Base-by-base conservation (phyloP, 257 asterid species). In the Cordia subcordata region DNA sequence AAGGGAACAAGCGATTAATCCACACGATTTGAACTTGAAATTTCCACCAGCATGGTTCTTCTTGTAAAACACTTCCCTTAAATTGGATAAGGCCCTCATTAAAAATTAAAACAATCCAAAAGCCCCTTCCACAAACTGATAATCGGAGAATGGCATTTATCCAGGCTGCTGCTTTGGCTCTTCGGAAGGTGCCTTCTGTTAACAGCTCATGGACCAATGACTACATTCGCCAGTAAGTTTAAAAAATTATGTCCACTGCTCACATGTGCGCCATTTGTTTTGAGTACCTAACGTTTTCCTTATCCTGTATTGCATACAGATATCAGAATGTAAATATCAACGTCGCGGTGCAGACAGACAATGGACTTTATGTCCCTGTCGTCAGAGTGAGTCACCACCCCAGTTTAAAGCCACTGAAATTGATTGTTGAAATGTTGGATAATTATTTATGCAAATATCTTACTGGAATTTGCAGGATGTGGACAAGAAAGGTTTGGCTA, bases 81-180 rank as follows among this genome's bases (percentile, higher is more conserved):
- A 27, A 3, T 27, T 27, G 6, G 35, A 6, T 27, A 27, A 1
- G 35, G 6, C 35, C 3, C 4, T 27, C 35, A 1, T 27, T 27
- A 27, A 27, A 27, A 27, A 6, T 1, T 6, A 27, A n/a, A 27
- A 27, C 35, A 27, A 27, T 27, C 35, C 3, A 1, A 27, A 27
- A 27, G 3, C 6, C 4, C 35, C 35, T 27, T 27, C 4, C 6
- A 6, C 35, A 27, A 27, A 27, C 35, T 27, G 35, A 27, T 27
- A 27, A 27, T 6, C 35, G 35, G 35, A n/a, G n/a, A n/a, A 0
- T 49, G n/a, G 23, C 42, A 35, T 70, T 35, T 60, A 52, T 61
- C 79, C 81, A 90, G 98, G 98, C 98, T 72, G 93, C 97, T 74
- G 99, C 99, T 71, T 77, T 93, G 86, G 99, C 99, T 72, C 96